Conservation (phyloP, 2,329 filamentous ascomycete species). For the Penicillium sp. region DNA sequence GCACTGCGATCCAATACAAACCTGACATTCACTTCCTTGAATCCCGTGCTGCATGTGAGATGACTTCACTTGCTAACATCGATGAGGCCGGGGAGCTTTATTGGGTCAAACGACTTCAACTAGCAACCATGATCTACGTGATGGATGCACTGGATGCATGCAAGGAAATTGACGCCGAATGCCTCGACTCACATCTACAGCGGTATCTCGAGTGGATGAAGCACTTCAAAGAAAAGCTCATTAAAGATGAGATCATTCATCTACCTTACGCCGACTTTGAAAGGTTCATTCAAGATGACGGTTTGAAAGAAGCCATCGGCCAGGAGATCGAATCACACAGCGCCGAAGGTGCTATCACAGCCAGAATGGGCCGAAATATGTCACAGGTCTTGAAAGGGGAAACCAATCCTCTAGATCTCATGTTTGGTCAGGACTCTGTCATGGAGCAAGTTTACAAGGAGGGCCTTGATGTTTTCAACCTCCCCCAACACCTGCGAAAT, state of each 20-base stretch:
- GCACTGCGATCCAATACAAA: slow-evolving; percentile 30
- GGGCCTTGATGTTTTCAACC: slow-evolving; percentile 24
- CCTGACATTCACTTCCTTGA: slow-evolving; percentile 27
- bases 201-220: slow-evolving; percentile 35
- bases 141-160: slow-evolving; percentile 30
- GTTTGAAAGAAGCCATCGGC: slow-evolving; percentile 26
- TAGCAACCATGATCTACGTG: slow-evolving; percentile 32
- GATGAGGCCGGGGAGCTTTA: slow-evolving; percentile 13
- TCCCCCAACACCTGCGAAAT: slow-evolving; percentile 19
- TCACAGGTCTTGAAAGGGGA: slow-evolving; percentile 28
- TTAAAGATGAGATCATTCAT: slow-evolving; percentile 25
- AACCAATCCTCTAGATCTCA: slow-evolving; percentile 34
- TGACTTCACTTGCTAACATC: slow-evolving; percentile 3
- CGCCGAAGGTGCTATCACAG: slow-evolving; percentile 32
- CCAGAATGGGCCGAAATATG: slow-evolving; percentile 36
- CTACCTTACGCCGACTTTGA: slow-evolving; percentile 26
- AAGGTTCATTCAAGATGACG: slow-evolving; percentile 15
- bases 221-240: slow-evolving; percentile 19
- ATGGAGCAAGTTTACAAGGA: slow-evolving; percentile 34
- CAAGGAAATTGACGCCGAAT: slow-evolving; percentile 10
- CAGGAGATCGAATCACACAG: slow-evolving; percentile 23
- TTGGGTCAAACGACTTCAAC: slow-evolving; percentile 29
- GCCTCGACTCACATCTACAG: slow-evolving; percentile 27
- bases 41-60: slow-evolving; percentile 13
- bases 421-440: slow-evolving; percentile 36